Base-by-base conservation (phyloP, 441 rosid genomes). In the Erodium trifolium region DNA sequence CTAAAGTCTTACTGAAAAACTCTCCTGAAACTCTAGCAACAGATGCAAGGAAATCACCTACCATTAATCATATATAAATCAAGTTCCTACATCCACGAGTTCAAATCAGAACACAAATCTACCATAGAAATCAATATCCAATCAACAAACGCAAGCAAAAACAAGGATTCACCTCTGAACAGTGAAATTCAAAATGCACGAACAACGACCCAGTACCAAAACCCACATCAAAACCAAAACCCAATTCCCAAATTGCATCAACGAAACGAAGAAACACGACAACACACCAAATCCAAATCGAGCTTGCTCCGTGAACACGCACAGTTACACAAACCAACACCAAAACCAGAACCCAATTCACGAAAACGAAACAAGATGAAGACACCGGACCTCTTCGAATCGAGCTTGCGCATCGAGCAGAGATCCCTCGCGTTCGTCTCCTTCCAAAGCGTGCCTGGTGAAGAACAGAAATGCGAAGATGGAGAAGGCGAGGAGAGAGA, bases 401-500 rank as follows among this genome's bases (percentile, higher is more conserved):
- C 59, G 59, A n/a, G 17, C 59, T 14, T n/a, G 59, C 59, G 16
- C 59, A 3, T n/a, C 17, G 19, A n/a, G 8, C 8, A 53, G 7
- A 53, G 59, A 16, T 16, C 17, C 7, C 18, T 16, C 17, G 18
- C 1, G 19, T 16, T 53, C 59, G 59, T 82, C 85, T 16, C 77
- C 88, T 67, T 85, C 85, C 72, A 79, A 76, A 14, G 81, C 67
- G 80, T 75, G 73, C 68, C 74, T 71, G 18, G 88, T 69, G 79
- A 70, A 79, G 71, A 80, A 73, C 70, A 83, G 66, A 53, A 86
- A 82, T 34, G 86, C 2, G 71, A 83, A 75, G 57, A 85, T 75
- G 39, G 88, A 82, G 57, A 78, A 78, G 59, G 83, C 80, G 59
- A 86, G 78, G 65, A 88, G 78, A 66, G 84, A 55, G 81, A 80